Conservation (phyloP, 2,329 filamentous ascomycete genomes). For the Phialophora macrospora region DNA sequence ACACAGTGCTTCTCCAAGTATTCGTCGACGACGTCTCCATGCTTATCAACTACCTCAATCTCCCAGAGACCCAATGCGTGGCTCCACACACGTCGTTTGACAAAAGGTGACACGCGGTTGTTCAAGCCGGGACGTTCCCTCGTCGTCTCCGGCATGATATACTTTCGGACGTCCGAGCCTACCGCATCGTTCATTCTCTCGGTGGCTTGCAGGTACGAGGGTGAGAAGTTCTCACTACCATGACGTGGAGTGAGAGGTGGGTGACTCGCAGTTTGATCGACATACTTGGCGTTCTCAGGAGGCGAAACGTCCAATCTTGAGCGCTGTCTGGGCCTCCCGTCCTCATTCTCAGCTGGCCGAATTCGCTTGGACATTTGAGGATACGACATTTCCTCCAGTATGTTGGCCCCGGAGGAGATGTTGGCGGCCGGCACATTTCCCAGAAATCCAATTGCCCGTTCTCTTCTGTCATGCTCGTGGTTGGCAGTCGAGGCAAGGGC, state of each 20-base stretch:
- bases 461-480: background rate
- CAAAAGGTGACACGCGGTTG: background rate
- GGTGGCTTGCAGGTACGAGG: background rate
- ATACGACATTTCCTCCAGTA: background rate
- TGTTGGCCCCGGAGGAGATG: background rate
- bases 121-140: background rate
- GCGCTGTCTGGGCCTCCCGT: background rate
- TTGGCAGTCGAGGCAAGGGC: too few species aligned
- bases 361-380: background rate
- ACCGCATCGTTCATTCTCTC: background rate
- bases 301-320: background rate
- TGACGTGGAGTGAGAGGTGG: background rate
- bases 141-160: background rate
- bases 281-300: background rate
- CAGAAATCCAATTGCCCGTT: background rate
- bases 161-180: background rate
- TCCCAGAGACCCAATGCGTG: background rate
- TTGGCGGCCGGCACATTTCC: background rate
- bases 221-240: conserved; percentile 1
- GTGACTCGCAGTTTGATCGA: background rate
- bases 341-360: background rate
- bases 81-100: background rate
- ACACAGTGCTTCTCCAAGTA: background rate
- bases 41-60: background rate
- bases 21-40: background rate